Conservation (phyloP, 2,329 filamentous ascomycete genomes). For the Epichloe sylvatica region DNA sequence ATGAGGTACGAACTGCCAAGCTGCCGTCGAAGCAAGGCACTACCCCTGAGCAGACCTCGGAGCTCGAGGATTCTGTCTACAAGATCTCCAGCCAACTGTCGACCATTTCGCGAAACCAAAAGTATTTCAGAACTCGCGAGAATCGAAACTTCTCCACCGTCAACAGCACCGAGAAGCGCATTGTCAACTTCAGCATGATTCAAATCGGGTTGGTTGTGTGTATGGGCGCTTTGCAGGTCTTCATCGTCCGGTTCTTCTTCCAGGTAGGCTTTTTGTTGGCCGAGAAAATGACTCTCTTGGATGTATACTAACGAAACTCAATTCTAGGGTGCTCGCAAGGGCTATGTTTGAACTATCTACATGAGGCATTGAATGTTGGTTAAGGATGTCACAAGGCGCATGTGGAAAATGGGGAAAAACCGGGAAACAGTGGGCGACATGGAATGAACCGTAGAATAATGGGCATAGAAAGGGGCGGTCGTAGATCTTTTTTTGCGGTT, state of each 20-base stretch:
- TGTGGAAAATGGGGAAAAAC: conserved; percentile 6
- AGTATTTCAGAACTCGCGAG: conserved; percentile 97
- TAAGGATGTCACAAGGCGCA: conserved; percentile 18
- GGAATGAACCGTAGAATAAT: conserved; percentile 14
- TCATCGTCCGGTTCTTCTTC: conserved; percentile 97
- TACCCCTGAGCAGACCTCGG: conserved; percentile 73
- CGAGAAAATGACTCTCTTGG: neutral
- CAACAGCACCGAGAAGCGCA: conserved; percentile 83
- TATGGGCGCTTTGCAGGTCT: conserved; percentile 94
- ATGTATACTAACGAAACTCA: conserved; percentile 6
- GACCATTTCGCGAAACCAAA: conserved; percentile 91
- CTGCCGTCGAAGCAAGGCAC: conserved; percentile 82
- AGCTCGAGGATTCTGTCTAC: conserved; percentile 85
- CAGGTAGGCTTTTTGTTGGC: conserved; percentile 40
- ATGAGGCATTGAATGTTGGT: conserved; percentile 7
- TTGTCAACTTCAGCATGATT: conserved; percentile 94
- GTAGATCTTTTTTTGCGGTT: neutral
- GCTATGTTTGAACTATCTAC: conserved; percentile 42
- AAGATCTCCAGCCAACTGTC: conserved; percentile 88
- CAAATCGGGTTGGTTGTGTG: conserved; percentile 83
- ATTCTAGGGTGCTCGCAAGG: conserved; percentile 48
- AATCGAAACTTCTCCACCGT: conserved; percentile 99
- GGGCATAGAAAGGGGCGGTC: conserved; percentile 6
- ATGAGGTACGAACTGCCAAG: conserved; percentile 60
- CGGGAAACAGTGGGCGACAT: conserved; percentile 13